Base-by-base conservation (phyloP, 345 rosid genomes). In the Arabidopsis arenosa region DNA sequence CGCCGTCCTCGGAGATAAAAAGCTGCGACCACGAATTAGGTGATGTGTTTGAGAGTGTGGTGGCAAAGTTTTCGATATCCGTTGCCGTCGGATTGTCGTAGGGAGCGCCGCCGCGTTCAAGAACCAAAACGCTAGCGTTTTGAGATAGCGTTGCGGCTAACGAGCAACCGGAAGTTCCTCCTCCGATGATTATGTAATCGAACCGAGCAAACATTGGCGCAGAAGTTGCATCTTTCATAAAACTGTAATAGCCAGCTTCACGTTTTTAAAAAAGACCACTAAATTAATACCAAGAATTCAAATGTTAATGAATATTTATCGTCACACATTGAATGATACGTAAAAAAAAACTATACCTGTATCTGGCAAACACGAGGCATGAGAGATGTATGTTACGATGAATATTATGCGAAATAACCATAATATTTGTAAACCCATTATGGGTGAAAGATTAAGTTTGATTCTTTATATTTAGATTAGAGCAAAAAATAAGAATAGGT, bases 121-220 rank as follows among this genome's bases (percentile, higher is more conserved):
- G 90, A 66, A 93, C 70, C 57, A 93, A 75, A 75, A 93, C 94
- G 40, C 63, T 79, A 0, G 93, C 92, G 23, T 80, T 84, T 68
- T 61, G 70, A 0, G 97, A 84, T 0, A 89, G 85, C 7, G 98
- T 91, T 14, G 96, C 97, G 1, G 97, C 98, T 45, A 93, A 71
- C 0, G 98, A 81, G 48, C 97, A 93, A 5, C 97, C 98, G 0
- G 93, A 72, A 23, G 98, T 91, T 60, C 98, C 98, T 44, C 97
- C 97, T 4, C 96, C 97, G 52, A 93, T 70, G 71, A 91, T 64
- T 59, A 93, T 88, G 85, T 91, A 93, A 73, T 93, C 97, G 12
- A 76, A 81, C 76, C 61, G 68, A 3, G 80, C 59, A 5, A 83
- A 58, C 59, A n/a, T 26, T 3, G 97, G 88, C 6, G 97, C 92